Evolutionary conservation across 1,284 basidiomycete genomes (phyloP).

Genomic region (Austroboletus sp.): DNA sequence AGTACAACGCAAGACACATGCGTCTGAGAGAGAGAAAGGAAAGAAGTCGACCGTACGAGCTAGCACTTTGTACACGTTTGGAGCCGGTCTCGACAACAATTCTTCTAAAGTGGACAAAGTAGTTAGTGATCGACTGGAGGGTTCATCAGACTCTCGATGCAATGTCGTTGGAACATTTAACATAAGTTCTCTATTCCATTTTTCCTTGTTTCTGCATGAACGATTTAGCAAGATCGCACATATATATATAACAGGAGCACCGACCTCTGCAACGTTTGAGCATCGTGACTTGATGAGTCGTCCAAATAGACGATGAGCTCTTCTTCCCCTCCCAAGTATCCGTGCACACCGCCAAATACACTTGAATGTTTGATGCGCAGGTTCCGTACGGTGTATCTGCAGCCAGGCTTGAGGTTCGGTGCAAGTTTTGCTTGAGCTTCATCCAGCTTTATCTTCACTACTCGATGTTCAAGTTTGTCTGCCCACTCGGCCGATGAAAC

Average conservation of each 20-base stretch:
- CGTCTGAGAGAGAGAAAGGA: constrained; percentile 46
- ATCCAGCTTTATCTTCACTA: constrained; percentile 49
- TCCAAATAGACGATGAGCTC: constrained; percentile 45
- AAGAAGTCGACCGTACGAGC: constrained; percentile 53
- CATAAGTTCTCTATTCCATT: constrained; percentile 24
- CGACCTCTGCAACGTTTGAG: constrained; percentile 26
- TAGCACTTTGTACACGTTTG: constrained; percentile 40
- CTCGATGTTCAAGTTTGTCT: constrained; percentile 39
- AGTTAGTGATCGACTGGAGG: background rate
- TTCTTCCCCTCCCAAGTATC: constrained; percentile 52
- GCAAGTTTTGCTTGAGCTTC: constrained; percentile 44
- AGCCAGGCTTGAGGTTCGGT: constrained; percentile 37
- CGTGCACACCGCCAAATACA: constrained; percentile 33
- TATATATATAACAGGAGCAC: constrained; percentile 1
- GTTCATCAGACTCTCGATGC: background rate
- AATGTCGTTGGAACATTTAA: constrained; percentile 2
- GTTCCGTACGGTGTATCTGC: constrained; percentile 46
- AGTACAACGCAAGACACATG: constrained; percentile 44
- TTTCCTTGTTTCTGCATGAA: constrained; percentile 28
- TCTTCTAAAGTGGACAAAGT: constrained; percentile 36
- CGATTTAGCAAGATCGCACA: constrained; percentile 2
- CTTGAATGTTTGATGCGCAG: constrained; percentile 39
- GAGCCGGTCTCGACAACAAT: constrained; percentile 32
- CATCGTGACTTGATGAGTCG: constrained; percentile 31
- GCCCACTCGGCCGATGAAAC: constrained; percentile 34